Evolutionary conservation across 768 basidiomycete genomes (phyloP).

Genomic region (Macrolepiota fuliginosa): DNA sequence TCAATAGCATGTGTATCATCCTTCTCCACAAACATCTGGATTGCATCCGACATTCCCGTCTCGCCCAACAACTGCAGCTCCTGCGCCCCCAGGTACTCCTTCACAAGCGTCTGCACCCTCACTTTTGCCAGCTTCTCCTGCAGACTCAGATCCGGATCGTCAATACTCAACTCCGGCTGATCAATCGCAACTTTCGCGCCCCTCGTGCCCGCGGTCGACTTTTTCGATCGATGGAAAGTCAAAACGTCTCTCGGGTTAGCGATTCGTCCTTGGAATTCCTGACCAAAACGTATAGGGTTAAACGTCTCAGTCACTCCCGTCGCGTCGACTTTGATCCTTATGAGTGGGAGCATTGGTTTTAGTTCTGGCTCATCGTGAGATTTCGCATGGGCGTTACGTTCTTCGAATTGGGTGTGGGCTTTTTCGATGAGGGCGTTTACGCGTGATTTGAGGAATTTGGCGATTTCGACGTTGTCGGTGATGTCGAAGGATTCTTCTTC

Average conservation of each 20-base stretch:
- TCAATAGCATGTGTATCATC: slow-evolving; percentile 93
- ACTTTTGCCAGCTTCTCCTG: slow-evolving; percentile 80
- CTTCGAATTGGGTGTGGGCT: slow-evolving; percentile 78
- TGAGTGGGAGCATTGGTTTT: slow-evolving; percentile 77
- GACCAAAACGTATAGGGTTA: slow-evolving; percentile 96
- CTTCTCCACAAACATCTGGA: slow-evolving; percentile 95
- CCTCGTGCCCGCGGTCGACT: slow-evolving; percentile 37
- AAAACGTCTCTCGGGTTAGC: slow-evolving; percentile 96
- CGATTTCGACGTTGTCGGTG: slow-evolving; percentile 78
- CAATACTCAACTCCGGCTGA: slow-evolving; percentile 78
- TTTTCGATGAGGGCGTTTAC: slow-evolving; percentile 77
- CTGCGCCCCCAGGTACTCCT: slow-evolving; percentile 90
- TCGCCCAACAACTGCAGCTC: slow-evolving; percentile 91
- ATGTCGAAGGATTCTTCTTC: slow-evolving; percentile 77
- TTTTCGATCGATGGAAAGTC: slow-evolving; percentile 84
- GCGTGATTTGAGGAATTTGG: slow-evolving; percentile 75
- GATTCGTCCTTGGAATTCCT: slow-evolving; percentile 86
- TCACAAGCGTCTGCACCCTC: slow-evolving; percentile 84
- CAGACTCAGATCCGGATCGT: slow-evolving; percentile 63
- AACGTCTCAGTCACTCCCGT: slow-evolving; percentile 89
- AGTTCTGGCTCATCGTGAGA: slow-evolving; percentile 61
- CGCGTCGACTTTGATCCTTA: slow-evolving; percentile 90
- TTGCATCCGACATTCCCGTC: slow-evolving; percentile 89
- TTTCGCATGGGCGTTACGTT: slow-evolving; percentile 60
- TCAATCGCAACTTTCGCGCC: slow-evolving; percentile 64